A percentile compares a stretch with the other conserved stretches of the same genome.
Conservation (phyloP, 495 filamentous ascomycete genomes). For the Penicillium subrubescens region DNA sequence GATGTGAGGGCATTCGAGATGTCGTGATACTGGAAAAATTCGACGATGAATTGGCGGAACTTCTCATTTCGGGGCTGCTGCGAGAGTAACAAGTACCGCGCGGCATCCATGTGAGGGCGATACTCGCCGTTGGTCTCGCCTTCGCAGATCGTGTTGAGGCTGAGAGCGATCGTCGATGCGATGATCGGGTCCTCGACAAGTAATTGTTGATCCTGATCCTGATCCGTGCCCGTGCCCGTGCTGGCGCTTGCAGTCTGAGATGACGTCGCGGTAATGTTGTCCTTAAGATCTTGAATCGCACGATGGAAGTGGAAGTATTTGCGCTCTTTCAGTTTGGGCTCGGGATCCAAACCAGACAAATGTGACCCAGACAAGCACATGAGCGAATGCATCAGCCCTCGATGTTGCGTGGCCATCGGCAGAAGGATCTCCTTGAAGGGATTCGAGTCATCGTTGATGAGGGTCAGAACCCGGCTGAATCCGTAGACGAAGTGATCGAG, state of each 20-base stretch:
- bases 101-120: constrained; percentile 76
- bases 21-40: constrained; percentile 93
- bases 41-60: constrained; percentile 80
- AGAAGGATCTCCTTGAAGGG: constrained; percentile 88
- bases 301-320: constrained; percentile 52
- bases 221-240: constrained; percentile 1
- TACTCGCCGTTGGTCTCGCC: constrained; percentile 78
- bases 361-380: constrained; percentile 85
- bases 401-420: constrained; percentile 80
- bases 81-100: constrained; percentile 66
- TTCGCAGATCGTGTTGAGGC: constrained; percentile 78
- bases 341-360: constrained; percentile 55
- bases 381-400: constrained; percentile 90
- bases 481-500: constrained; percentile 85
- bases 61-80: constrained; percentile 62
- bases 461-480: constrained; percentile 77
- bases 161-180: constrained; percentile 82
- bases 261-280: constrained; percentile 45
- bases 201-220: constrained; percentile 31
- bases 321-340: constrained; percentile 46
- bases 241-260: constrained; percentile 13
- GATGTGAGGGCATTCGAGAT: constrained; percentile 79
- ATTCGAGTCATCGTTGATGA: constrained; percentile 83
- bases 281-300: constrained; percentile 48
- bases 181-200: constrained; percentile 58